Evolutionary conservation across 2,329 filamentous ascomycete species (phyloP), one percentile per base, ranked within the genome.

Genomic region (Pseudogymnoascus sp.): DNA sequence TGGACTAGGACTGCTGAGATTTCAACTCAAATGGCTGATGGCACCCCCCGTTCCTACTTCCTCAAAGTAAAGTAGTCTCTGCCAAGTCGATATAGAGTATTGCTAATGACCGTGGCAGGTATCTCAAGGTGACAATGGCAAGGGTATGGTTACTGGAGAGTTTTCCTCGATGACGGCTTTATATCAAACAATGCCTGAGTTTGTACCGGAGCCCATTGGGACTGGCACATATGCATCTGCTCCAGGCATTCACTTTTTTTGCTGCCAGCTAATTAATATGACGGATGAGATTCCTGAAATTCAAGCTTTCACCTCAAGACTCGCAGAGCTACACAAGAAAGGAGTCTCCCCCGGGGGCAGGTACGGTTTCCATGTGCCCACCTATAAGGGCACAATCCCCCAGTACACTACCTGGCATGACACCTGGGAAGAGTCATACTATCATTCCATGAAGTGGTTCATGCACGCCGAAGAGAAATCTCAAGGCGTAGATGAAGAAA

Each of bases 11-110:
- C 36, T 38, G 36, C 36, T 1, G 34, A 37, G 4, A 37, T 37
- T 37, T 37, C 36, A 38, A 38, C 36, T n/a, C 36, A 38, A 38
- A 38, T 38, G 36, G 11, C 36, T 38, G 36, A n/a, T 38, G 36
- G 36, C 1, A 38, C 14, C 12, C 36, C 14, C 12, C 14, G 14
- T 38, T 7, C 36, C 14, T 38, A 38, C 71, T 66, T 4, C 66
- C 46, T 1, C 38, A 42, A 42, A 42, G 38, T 18, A 18, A 42
- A 18, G 6, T 42, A 42, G 7, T n/a, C 12, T 38, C 34, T 38
- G 36, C 6, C 36, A n/a, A n/a, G 36, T 38, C 6, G 5, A 38
- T 38, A 38, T 38, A 0, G 5, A 38, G 5, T 12, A 38, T n/a
- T 5, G 7, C 36, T 38, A 38, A 38, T 7, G 36, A 6, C 6